phyloP scores from a whole-genome alignment of 768 basidiomycete species.

The Lactifluus volemus region DNA sequence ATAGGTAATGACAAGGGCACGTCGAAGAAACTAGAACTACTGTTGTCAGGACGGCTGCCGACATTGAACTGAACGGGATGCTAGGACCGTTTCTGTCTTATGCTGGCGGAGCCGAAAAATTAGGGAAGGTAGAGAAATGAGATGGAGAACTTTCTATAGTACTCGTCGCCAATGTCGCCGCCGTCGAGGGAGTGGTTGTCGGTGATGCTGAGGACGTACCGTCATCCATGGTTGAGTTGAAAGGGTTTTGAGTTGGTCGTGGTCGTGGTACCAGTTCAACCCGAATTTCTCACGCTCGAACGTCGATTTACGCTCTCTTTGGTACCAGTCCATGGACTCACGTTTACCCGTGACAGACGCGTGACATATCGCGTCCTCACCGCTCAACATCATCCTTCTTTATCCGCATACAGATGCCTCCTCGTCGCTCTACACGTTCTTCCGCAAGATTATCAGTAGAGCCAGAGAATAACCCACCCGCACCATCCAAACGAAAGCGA shows the following conservation, averaged over 20 bases:
- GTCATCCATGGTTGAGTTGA: conserved; percentile 45
- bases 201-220: conserved; percentile 81
- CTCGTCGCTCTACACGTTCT: conserved; percentile 19
- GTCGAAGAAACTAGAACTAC: conserved; percentile 14
- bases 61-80: conserved; percentile 16
- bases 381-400: background rate
- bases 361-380: conserved; percentile 16
- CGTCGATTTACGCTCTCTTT: background rate
- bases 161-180: conserved; percentile 39
- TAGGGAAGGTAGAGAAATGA: conserved; percentile 19
- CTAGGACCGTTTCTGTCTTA: conserved; percentile 18
- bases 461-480: background rate
- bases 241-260: conserved; percentile 18
- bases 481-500: conserved; percentile 15
- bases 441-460: conserved; percentile 10
- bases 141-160: conserved; percentile 15
- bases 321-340: conserved; percentile 1
- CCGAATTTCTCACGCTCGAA: background rate
- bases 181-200: conserved; percentile 42
- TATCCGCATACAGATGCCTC: conserved; percentile 12
- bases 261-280: conserved; percentile 18
- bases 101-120: conserved; percentile 17
- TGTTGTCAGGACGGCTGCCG: conserved; percentile 19
- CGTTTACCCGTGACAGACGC: conserved; percentile 10
- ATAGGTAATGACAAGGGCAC: conserved; percentile 4